Evolutionary conservation across 2,329 filamentous ascomycete species (phyloP), one percentile per base, ranked within the genome.

Genomic region (Aspergillus niger): DNA sequence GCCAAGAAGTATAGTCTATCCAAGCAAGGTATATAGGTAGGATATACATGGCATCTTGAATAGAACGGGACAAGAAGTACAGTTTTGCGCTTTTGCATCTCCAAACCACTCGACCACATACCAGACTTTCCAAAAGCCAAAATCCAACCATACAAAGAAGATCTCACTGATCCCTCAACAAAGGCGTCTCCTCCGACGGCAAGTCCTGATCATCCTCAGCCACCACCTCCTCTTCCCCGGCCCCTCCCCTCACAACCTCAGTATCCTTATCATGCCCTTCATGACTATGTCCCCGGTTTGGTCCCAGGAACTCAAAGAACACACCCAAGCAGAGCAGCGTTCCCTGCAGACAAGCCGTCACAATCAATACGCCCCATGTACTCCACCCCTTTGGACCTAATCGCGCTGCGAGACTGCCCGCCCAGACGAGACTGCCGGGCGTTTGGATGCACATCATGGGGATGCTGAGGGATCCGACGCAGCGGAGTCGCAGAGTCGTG

Each of bases 401-500:
- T 49, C 95, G 85, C 7, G 86, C 86, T 54, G 89, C 92, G 47
- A 99, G 79, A 74, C 92, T 97, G 11, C 85, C 89, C 0, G 94
- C 92, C 79, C 96, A 98, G 6, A 99, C 80, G 67, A 97, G 89
- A 61, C 92, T 92, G 0, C 95, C 95, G 0, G 95, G 95, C 0
- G 94, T 97, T 76, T 99, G 95, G 36, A 99, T 97, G 73, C 91
- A 90, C 93, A 99, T 98, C 90, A 97, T 98, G 4, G 92, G 89
- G 59, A 99, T 95, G 71, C 92, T 97, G 69, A 99, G 80, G 74
- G 92, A 97, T 57, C 92, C 92, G 2, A 96, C 90, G 69, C 93
- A 89, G 73, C 94, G 90, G 60, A 97, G 81, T 55, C 82, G 85
- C 78, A 91, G 96, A 0, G 95, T 99, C 55, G 91, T 97, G 79